Percentiles rank a stretch among this genome's conserved stretches.
These are phyloP conservation scores for Alternaria brassicae DNA, from an alignment of 2,329 filamentous ascomycete species.

Conservation along the genomic window DNA sequence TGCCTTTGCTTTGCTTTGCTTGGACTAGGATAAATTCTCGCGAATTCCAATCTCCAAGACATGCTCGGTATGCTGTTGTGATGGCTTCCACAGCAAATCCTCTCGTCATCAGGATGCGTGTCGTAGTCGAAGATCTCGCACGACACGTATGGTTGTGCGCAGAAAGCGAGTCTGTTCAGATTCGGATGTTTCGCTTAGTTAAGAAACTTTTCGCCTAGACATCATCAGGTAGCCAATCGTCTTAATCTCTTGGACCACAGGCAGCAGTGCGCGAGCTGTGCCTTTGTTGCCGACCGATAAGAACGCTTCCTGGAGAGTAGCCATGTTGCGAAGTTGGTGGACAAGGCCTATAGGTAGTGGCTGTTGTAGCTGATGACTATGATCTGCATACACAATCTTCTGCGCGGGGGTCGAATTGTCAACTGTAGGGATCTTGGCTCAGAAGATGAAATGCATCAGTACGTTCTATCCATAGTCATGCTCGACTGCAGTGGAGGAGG, in stretches of 20 bases:
- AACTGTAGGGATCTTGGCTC: background rate
- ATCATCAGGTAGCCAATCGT: background rate
- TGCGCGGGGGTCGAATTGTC: background rate
- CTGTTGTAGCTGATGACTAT: background rate
- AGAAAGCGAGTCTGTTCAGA: background rate
- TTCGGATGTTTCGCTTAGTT: background rate
- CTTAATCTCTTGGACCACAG: background rate
- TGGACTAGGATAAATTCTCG: background rate
- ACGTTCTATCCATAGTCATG: conserved; percentile 26
- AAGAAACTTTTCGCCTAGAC: background rate
- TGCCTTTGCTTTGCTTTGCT: background rate
- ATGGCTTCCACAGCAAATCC: background rate
- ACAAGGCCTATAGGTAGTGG: too few relatives aligned
- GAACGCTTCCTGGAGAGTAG: background rate
- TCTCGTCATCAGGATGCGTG: background rate
- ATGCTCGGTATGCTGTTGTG: background rate
- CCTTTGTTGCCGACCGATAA: background rate
- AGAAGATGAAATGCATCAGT: background rate
- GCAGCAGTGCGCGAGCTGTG: background rate
- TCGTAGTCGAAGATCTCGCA: background rate
- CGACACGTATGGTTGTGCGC: background rate
- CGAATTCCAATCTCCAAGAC: background rate
- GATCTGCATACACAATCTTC: background rate
- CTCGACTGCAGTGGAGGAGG: conserved; percentile 23
- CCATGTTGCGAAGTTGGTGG: background rate